Evolutionary conservation across 1,284 basidiomycete genomes (phyloP).

Genomic region (Papiliotrema fonsecae): DNA sequence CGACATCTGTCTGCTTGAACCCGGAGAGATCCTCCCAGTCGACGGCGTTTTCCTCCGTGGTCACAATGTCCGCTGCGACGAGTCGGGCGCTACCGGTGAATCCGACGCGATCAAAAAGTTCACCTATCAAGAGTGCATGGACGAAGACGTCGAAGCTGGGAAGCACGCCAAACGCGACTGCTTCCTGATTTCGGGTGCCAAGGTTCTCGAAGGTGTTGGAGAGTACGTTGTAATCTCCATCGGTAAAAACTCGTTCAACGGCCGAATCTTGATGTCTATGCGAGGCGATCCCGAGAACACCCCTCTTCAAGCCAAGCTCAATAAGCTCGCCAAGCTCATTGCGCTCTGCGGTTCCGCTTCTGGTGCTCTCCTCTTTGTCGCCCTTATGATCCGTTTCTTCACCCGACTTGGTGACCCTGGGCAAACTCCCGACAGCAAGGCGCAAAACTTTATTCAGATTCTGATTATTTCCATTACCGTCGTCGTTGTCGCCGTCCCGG

Average conservation of each 20-base stretch:
- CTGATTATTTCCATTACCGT: conserved; percentile 93
- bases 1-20: conserved; percentile 85
- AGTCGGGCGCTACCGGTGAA: conserved; percentile 93
- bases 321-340: conserved; percentile 85
- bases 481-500: conserved; percentile 94
- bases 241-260: conserved; percentile 88
- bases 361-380: conserved; percentile 74
- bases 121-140: conserved; percentile 70
- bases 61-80: conserved; percentile 93
- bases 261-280: conserved; percentile 82
- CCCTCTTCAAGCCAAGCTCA: conserved; percentile 90
- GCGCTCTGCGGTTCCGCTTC: conserved; percentile 81
- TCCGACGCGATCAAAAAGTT: conserved; percentile 90
- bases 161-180: conserved; percentile 70
- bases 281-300: conserved; percentile 54
- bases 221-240: conserved; percentile 88
- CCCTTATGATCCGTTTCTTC: conserved; percentile 92
- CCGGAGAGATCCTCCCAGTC: conserved; percentile 92
- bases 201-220: conserved; percentile 92
- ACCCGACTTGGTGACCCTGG: conserved; percentile 68
- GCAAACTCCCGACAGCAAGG: conserved; percentile 70
- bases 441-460: conserved; percentile 86
- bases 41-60: conserved; percentile 91
- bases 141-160: conserved; percentile 43
- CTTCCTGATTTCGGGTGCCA: conserved; percentile 89